These are phyloP conservation scores for Termitomyces sp. DNA, from an alignment of 768 basidiomycete genomes.

Conservation along the genomic window DNA sequence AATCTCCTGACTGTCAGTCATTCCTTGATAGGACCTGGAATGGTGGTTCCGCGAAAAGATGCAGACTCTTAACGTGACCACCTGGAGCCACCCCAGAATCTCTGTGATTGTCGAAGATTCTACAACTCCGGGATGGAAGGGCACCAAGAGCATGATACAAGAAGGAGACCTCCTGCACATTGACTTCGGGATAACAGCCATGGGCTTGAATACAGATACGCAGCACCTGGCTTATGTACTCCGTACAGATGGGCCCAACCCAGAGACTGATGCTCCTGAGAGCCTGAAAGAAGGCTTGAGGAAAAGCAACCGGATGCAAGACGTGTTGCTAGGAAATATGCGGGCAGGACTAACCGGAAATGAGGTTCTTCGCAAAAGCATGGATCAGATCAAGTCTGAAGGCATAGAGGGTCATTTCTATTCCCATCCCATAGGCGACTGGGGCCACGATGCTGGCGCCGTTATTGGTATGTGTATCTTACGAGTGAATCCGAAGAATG, in stretches of 20 bases:
- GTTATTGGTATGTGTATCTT: slow-evolving; percentile 35
- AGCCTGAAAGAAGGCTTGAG: slow-evolving; percentile 38
- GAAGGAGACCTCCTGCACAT: slow-evolving; percentile 49
- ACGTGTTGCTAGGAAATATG: slow-evolving; percentile 41
- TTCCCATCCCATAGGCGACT: slow-evolving; percentile 51
- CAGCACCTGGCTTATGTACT: slow-evolving; percentile 55
- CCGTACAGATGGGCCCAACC: slow-evolving; percentile 21
- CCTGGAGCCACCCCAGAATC: slow-evolving; percentile 51
- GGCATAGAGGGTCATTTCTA: slow-evolving; percentile 45
- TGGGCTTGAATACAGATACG: slow-evolving; percentile 51
- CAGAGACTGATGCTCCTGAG: slow-evolving; percentile 37
- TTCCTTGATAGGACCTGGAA: slow-evolving; percentile 34
- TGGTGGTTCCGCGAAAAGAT: slow-evolving; percentile 55
- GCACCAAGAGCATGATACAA: slow-evolving; percentile 32
- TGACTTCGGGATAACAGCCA: slow-evolving; percentile 49
- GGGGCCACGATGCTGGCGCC: slow-evolving; percentile 48
- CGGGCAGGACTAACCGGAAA: slow-evolving; percentile 41
- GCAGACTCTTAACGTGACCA: slow-evolving; percentile 37
- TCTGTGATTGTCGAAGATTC: slow-evolving; percentile 36
- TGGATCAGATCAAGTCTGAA: slow-evolving; percentile 39
- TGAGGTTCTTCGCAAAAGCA: slow-evolving; percentile 33
- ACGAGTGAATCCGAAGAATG: neutral
- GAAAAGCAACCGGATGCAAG: slow-evolving; percentile 47
- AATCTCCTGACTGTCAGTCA: neutral
- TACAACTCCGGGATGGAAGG: slow-evolving; percentile 37